Evolutionary conservation across 352 stramenopile species (phyloP), one percentile per base, ranked within the genome.

Genomic region (Phytophthora litchii): DNA sequence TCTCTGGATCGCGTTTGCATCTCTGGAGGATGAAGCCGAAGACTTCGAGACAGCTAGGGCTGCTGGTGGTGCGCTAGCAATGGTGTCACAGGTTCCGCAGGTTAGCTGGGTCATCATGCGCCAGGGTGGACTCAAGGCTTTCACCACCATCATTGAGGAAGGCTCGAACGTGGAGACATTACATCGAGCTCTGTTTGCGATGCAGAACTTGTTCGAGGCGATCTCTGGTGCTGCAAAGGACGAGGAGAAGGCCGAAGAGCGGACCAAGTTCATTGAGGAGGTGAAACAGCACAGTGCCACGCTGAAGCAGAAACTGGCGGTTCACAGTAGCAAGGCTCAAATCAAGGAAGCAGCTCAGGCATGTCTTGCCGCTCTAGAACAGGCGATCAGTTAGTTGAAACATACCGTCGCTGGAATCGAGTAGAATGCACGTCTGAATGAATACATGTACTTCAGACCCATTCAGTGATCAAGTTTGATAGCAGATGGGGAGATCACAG

Each of bases 1-100:
- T 19, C 67, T 99, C 10, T 98, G 92, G 92, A 55, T 98, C 16
- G 94, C 94, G 47, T 96, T 98, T 65, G 80, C 91, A n/a, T 86
- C 83, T 13, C 57, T 92, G 1, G 95, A 98, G 47, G 96, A 95
- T 54, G 88, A 98, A 54, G 81, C 89, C 9, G 86, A 91, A 44
- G 92, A 98, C 49, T 97, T 97, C 51, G 86, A 92, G 60, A 97
- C 89, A 25, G 91, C 95, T 4, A 78, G 92, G 13, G 97, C 97
- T 12, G 96, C 96, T 14, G 68, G 89, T 13, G 96, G 96, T 6
- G 92, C 94, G 23, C 64, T 99, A 19, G 97, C 97, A 1, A 98
- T 98, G 92, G 91, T 97, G 16, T 88, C 84, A 0, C 78, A 92
- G 29, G 81, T 92, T 5, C 80, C 82, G 4, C 66, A 80, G 17